Evolutionary conservation across 257 asterid species (phyloP).

Genomic region (Solanum dulcamara): DNA sequence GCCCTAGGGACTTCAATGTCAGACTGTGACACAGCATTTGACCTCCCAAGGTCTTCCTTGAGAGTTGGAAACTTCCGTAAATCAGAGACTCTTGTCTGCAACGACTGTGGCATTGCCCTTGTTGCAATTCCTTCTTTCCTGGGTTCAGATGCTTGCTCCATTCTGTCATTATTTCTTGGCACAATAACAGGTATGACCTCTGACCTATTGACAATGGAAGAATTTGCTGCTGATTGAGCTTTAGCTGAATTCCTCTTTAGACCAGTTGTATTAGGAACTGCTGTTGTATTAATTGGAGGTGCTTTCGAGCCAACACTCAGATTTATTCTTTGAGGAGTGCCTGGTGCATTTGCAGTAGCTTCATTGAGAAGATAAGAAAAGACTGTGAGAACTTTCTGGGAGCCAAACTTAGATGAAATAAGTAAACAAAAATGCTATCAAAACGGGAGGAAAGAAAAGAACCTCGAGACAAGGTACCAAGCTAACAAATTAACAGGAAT

Average conservation of each 20-base stretch:
- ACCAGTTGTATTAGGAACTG: conserved; percentile 32
- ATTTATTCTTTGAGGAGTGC: conserved; percentile 77
- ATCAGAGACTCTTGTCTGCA: conserved; percentile 62
- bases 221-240: conserved; percentile 43
- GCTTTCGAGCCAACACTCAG: conserved; percentile 35
- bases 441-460: not conserved
- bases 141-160: conserved; percentile 63
- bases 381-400: not conserved
- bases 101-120: conserved; percentile 41
- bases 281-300: conserved; percentile 33
- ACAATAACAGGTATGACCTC: conserved; percentile 71
- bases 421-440: not conserved
- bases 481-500: not conserved
- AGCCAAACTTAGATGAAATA: not conserved
- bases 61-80: conserved; percentile 29
- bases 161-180: conserved; percentile 60
- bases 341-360: conserved; percentile 59
- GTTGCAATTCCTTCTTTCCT: conserved; percentile 64
- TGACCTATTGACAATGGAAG: conserved; percentile 44
- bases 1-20: conserved; percentile 44
- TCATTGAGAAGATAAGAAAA: conserved; percentile 23
- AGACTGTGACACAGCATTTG: conserved; percentile 27
- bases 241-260: conserved; percentile 56
- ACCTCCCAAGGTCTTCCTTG: conserved; percentile 53
- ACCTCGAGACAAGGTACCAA: not conserved